phyloP scores from a whole-genome alignment of 495 filamentous ascomycete genomes.

The Sporormia fimetaria region DNA sequence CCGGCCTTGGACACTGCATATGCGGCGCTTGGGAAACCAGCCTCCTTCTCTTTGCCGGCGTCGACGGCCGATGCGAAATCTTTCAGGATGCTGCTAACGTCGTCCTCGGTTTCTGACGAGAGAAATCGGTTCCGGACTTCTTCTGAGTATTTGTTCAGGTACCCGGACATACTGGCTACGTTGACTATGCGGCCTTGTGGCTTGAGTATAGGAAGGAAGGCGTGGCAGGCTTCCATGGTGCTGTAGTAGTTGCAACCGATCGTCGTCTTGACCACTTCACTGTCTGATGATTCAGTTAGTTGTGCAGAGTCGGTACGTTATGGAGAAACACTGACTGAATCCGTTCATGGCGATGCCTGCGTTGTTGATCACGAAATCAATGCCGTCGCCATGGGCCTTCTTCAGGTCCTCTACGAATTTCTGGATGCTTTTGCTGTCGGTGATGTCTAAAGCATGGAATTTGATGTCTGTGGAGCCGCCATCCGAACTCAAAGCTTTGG shows the following conservation, averaged over 20 bases:
- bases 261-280: conserved; percentile 38
- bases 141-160: conserved; percentile 35
- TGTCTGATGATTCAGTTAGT: conserved; percentile 22
- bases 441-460: conserved; percentile 38
- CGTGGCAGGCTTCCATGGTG: conserved; percentile 34
- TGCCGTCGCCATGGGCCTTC: conserved; percentile 36
- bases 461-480: conserved; percentile 37
- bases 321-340: conserved; percentile 21
- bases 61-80: conserved; percentile 34
- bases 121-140: conserved; percentile 31
- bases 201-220: conserved; percentile 37
- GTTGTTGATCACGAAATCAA: conserved; percentile 43
- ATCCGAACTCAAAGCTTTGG: conserved; percentile 34
- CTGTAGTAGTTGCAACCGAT: conserved; percentile 41
- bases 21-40: conserved; percentile 37
- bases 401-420: conserved; percentile 34
- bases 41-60: conserved; percentile 32
- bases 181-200: conserved; percentile 38
- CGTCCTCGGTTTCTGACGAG: conserved; percentile 28
- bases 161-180: conserved; percentile 35
- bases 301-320: neutral
- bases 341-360: conserved; percentile 35
- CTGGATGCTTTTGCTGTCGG: conserved; percentile 33
- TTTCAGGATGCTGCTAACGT: conserved; percentile 37
- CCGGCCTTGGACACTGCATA: conserved; percentile 41